These are phyloP conservation scores for Cardiospermum halicacabum DNA, from an alignment of 345 rosid genomes.

Conservation along the genomic window DNA sequence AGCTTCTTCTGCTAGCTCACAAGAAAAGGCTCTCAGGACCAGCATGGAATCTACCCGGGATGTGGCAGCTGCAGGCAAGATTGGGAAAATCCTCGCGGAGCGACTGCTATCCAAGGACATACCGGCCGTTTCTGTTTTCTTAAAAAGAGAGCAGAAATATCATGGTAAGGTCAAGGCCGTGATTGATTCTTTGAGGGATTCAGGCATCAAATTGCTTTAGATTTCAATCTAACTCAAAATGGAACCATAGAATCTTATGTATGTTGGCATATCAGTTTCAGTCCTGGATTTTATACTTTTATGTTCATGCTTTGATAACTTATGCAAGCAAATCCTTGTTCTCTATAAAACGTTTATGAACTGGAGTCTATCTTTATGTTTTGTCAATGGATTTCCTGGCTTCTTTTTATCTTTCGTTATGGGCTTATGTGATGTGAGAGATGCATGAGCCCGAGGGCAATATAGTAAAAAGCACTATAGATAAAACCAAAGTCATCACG, in stretches of 20 bases:
- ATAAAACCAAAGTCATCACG: neutral
- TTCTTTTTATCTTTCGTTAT: no score
- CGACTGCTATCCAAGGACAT: constrained; percentile 61
- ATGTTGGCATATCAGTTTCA: neutral
- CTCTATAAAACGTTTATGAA: no score
- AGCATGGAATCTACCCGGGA: constrained; percentile 62
- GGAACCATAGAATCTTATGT: neutral
- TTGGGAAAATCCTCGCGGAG: constrained; percentile 74
- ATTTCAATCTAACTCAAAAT: neutral
- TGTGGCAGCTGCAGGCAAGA: constrained; percentile 84
- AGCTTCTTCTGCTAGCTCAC: constrained; percentile 74
- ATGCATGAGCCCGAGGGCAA: no score
- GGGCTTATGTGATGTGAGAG: no score
- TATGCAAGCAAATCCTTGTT: neutral
- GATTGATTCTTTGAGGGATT: constrained; percentile 64
- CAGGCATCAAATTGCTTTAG: constrained; percentile 60
- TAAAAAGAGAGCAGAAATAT: constrained; percentile 71
- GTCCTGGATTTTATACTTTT: neutral
- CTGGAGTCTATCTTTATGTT: no score
- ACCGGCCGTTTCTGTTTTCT: constrained; percentile 60
- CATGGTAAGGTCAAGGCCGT: constrained; percentile 93
- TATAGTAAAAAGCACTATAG: constrained; percentile 23
- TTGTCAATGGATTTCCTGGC: neutral
- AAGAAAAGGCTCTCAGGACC: constrained; percentile 64
- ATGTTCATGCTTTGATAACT: neutral